Evolutionary conservation across 2,329 filamentous ascomycete species (phyloP).

Genomic region (Nothophoma quercina): DNA sequence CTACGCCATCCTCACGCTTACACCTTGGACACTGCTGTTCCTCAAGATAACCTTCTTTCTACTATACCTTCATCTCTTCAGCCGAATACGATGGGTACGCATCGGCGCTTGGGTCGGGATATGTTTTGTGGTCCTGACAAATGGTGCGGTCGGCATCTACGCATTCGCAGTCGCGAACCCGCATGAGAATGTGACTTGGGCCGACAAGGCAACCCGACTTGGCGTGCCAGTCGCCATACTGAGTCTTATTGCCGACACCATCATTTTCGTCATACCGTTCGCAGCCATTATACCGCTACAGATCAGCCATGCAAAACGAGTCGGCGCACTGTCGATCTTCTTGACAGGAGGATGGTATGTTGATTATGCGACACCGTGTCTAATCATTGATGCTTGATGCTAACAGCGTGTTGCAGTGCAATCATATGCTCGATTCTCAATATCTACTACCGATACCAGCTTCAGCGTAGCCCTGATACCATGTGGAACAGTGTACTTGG

Average conservation of each 20-base stretch:
- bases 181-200: background rate
- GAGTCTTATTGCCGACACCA: constrained; percentile 1
- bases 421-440: constrained; percentile 11
- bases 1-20: background rate
- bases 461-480: constrained; percentile 1
- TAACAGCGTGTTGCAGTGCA: constrained; percentile 1
- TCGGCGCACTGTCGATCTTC: constrained; percentile 16
- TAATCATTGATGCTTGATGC: background rate
- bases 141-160: background rate
- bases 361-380: background rate
- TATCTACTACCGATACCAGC: constrained; percentile 12
- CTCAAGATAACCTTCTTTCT: constrained; percentile 15
- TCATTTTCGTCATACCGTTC: constrained; percentile 11
- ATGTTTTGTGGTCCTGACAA: background rate
- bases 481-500: constrained; percentile 7
- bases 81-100: constrained; percentile 6
- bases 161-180: constrained; percentile 2
- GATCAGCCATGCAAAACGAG: constrained; percentile 2
- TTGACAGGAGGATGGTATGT: constrained; percentile 17
- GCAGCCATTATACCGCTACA: constrained; percentile 8
- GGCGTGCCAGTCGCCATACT: background rate
- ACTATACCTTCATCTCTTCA: constrained; percentile 13
- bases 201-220: background rate
- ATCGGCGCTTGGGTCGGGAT: constrained; percentile 9
- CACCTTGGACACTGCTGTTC: constrained; percentile 1